phyloP scores from a whole-genome alignment of 148 eudicot species.

The Arbutus unedo region DNA sequence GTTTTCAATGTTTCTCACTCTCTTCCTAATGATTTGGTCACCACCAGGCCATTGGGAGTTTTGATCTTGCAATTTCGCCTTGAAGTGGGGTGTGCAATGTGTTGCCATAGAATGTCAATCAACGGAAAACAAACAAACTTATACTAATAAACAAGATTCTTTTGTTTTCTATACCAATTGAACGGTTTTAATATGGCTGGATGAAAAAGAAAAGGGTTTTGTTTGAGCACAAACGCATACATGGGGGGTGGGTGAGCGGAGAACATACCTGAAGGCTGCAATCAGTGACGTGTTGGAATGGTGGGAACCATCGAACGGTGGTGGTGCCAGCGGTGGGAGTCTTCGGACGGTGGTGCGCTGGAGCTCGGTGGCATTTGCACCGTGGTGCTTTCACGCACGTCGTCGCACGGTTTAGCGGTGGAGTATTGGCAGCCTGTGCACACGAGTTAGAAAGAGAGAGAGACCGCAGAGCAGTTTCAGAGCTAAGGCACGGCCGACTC shows the following conservation, averaged over 20 bases:
- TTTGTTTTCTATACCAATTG: too few relatives aligned
- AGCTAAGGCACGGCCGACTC: too few relatives aligned
- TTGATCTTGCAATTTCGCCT: not conserved
- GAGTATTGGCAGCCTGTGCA: not conserved
- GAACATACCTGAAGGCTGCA: not conserved
- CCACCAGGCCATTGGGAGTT: not conserved
- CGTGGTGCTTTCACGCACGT: not conserved
- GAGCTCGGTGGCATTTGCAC: not conserved
- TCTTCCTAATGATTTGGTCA: not conserved
- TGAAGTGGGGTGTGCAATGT: not conserved
- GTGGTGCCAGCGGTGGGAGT: not conserved
- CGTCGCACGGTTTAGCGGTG: not conserved
- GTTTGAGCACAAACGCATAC: too few relatives aligned
- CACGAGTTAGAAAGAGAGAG: not conserved
- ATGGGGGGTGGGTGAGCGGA: not conserved
- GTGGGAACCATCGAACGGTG: not conserved
- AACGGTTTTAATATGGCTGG: too few relatives aligned
- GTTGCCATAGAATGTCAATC: not conserved
- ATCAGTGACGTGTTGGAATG: not conserved
- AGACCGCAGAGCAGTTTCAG: not conserved
- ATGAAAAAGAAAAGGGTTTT: not conserved
- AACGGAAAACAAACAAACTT: not conserved
- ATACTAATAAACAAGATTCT: not conserved
- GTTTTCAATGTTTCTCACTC: not conserved
- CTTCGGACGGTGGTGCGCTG: not conserved